phyloP scores from a whole-genome alignment of 306 rosid genomes.

The Rubus parviflorus region DNA sequence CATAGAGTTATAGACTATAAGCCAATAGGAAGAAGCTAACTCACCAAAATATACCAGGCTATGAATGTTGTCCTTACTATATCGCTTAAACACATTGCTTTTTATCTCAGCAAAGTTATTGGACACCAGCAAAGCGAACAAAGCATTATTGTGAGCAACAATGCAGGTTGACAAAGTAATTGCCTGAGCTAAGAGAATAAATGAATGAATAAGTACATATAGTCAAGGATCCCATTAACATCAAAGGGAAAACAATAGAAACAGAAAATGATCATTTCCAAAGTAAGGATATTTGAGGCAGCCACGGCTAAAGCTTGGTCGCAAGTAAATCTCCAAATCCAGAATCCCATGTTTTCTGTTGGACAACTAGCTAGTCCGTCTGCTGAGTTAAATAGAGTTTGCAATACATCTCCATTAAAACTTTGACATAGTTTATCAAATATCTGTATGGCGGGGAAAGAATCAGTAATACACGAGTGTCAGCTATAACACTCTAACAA shows the following conservation, averaged over 20 bases:
- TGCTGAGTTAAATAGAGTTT: constrained; percentile 84
- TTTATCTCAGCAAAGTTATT: constrained; percentile 97
- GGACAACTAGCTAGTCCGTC: constrained; percentile 84
- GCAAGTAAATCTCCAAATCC: constrained; percentile 81
- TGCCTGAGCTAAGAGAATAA: constrained; percentile 97
- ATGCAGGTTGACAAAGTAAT: constrained; percentile 95
- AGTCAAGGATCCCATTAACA: constrained; percentile 65
- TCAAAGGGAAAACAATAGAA: not conserved
- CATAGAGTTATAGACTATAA: not conserved
- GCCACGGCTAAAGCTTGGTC: constrained; percentile 78
- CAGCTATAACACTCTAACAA: constrained; percentile 22
- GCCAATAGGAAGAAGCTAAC: constrained; percentile 28
- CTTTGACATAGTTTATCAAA: constrained; percentile 96
- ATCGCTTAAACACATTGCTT: constrained; percentile 92
- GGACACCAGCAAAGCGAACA: constrained; percentile 92
- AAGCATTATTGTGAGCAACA: constrained; percentile 93
- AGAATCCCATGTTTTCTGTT: constrained; percentile 56
- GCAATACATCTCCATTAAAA: constrained; percentile 89
- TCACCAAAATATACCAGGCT: constrained; percentile 91
- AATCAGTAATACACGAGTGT: constrained; percentile 23
- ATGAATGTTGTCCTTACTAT: constrained; percentile 86
- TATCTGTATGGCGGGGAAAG: constrained; percentile 62
- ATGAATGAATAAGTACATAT: constrained; percentile 76
- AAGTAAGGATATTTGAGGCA: constrained; percentile 91
- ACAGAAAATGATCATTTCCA: constrained; percentile 7